These are phyloP conservation scores for Corchorus olitorius DNA, from an alignment of 345 rosid species.

Conservation along the genomic window DNA sequence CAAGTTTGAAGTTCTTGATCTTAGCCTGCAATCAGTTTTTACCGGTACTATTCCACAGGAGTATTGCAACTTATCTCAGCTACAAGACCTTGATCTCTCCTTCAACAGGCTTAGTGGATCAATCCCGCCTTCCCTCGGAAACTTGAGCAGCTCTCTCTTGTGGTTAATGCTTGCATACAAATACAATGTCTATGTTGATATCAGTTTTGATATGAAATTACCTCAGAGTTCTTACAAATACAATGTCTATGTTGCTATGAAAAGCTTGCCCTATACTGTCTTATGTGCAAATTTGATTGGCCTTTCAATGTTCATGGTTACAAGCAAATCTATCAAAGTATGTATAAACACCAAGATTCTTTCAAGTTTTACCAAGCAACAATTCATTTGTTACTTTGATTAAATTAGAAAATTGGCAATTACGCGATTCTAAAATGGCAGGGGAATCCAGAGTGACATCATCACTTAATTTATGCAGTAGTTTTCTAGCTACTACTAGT, in stretches of 20 bases:
- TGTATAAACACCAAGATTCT: too few relatives aligned
- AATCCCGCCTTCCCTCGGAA: conserved; percentile 66
- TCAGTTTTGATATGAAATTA: too few relatives aligned
- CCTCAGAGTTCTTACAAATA: too few relatives aligned
- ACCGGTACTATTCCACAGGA: conserved; percentile 61
- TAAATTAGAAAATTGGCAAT: neutral
- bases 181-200: too few relatives aligned
- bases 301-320: too few relatives aligned
- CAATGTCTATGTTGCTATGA: too few relatives aligned
- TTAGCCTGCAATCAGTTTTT: conserved; percentile 68
- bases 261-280: too few relatives aligned
- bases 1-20: conserved; percentile 56
- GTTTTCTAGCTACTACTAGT: neutral
- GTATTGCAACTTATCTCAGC: conserved; percentile 55
- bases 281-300: too few relatives aligned
- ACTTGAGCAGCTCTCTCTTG: conserved; percentile 62
- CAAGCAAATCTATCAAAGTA: too few relatives aligned
- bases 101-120: conserved; percentile 60
- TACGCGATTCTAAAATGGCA: neutral
- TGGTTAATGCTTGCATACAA: conserved; percentile 94
- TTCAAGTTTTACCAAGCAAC: too few relatives aligned
- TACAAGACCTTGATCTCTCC: conserved; percentile 89
- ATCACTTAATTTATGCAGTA: neutral
- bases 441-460: neutral
- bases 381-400: too few relatives aligned